A percentile compares a stretch with the other conserved stretches of the same genome.
Conservation (phyloP, 192 early-diverging fungal genomes). For the Backusella australiensis region DNA sequence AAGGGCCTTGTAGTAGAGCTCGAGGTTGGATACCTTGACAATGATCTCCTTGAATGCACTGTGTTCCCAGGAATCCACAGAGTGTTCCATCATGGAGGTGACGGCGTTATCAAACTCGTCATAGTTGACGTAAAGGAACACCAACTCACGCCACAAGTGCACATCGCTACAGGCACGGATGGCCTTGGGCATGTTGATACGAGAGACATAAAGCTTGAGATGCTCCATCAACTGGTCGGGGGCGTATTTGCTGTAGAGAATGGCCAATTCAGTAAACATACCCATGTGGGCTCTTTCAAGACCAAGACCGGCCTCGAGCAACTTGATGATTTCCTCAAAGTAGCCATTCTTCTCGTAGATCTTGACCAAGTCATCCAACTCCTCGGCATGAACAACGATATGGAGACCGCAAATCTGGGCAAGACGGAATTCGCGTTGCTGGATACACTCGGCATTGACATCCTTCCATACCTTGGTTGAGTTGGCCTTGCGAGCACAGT, state of each 20-base stretch:
- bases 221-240: slow-evolving; percentile 97
- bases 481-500: slow-evolving; percentile 98
- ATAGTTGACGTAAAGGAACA: slow-evolving; percentile 98
- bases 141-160: slow-evolving; percentile 95
- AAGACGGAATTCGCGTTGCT: slow-evolving; percentile 91
- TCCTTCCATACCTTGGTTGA: slow-evolving; percentile 99
- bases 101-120: slow-evolving; percentile 99
- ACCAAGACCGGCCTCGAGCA: slow-evolving; percentile 94
- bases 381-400: slow-evolving; percentile 96
- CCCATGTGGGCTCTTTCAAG: slow-evolving; percentile 99
- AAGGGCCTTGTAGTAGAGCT: slow-evolving; percentile 98
- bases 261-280: slow-evolving; percentile 99
- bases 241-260: slow-evolving; percentile 95
- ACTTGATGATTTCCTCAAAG: slow-evolving; percentile 86
- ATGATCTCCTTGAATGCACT: slow-evolving; percentile 94
- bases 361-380: slow-evolving; percentile 85
- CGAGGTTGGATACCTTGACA: slow-evolving; percentile 96
- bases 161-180: slow-evolving; percentile 90
- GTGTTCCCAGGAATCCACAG: slow-evolving; percentile 96
- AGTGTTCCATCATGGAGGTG: slow-evolving; percentile 92
- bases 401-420: slow-evolving; percentile 98
- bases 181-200: slow-evolving; percentile 99
- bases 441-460: slow-evolving; percentile 95
- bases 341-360: slow-evolving; percentile 89
- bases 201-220: slow-evolving; percentile 93